These are phyloP conservation scores for Myxozyma neotropica DNA, from an alignment of 805 yeast species.

Conservation along the genomic window DNA sequence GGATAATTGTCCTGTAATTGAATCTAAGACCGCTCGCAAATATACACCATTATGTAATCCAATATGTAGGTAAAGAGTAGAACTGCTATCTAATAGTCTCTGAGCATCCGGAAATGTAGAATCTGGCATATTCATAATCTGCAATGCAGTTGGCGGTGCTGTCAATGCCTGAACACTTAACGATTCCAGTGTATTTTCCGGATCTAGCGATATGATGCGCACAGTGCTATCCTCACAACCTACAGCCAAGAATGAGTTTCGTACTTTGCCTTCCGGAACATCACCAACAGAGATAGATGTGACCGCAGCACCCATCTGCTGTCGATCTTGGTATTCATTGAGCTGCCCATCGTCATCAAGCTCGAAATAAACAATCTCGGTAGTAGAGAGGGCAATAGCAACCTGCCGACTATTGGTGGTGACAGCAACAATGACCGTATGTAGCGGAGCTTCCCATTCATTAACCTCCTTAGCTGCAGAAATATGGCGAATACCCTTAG, in stretches of 20 bases:
- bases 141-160: conserved; percentile 50
- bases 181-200: conserved; percentile 60
- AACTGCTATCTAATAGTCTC: conserved; percentile 23
- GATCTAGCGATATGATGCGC: conserved; percentile 64
- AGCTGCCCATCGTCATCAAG: conserved; percentile 58
- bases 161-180: conserved; percentile 68
- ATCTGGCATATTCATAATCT: conserved; percentile 43
- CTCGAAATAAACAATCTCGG: conserved; percentile 82
- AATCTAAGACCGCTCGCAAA: conserved; percentile 62
- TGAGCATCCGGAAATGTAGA: conserved; percentile 16
- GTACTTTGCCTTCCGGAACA: conserved; percentile 49
- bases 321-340: conserved; percentile 66
- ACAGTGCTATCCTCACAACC: conserved; percentile 74
- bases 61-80: conserved; percentile 57
- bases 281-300: conserved; percentile 53
- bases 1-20: conserved; percentile 59
- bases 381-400: conserved; percentile 67
- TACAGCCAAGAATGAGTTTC: conserved; percentile 64
- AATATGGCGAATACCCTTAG: conserved; percentile 68
- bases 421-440: conserved; percentile 62
- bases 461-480: conserved; percentile 43
- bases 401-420: conserved; percentile 69
- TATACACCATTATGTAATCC: conserved; percentile 87
- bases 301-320: conserved; percentile 56
- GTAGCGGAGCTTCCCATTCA: conserved; percentile 86